Conservation (phyloP, 257 asterid species). For the Anisodus acutangulus region DNA sequence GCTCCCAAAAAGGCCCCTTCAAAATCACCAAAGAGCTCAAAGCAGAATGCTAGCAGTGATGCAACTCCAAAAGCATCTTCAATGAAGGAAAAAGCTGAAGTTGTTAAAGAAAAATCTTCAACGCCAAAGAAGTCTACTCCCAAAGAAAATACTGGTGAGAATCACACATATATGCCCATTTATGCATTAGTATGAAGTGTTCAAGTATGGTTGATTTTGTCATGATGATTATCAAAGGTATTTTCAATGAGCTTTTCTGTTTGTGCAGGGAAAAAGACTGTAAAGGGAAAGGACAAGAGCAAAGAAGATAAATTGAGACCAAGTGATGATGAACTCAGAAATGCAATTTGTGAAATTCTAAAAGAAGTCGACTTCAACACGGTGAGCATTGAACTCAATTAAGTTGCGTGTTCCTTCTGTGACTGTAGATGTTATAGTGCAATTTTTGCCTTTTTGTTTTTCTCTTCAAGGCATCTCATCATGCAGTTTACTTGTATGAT, state of each 20-base stretch:
- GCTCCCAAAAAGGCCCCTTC: conserved; percentile 59
- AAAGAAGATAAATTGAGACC: conserved; percentile 44
- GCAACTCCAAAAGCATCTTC: conserved; percentile 57
- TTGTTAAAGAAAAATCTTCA: conserved; percentile 54
- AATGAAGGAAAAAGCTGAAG: conserved; percentile 61
- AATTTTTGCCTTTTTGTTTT: background rate
- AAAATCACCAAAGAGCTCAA: conserved; percentile 55
- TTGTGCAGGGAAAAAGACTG: conserved; percentile 49
- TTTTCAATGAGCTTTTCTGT: background rate
- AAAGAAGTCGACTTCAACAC: conserved; percentile 53
- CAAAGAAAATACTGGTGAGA: conserved; percentile 67
- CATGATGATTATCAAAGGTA: background rate
- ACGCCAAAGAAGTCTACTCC: conserved; percentile 58
- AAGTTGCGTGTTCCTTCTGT: background rate
- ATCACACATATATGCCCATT: background rate
- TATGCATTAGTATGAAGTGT: background rate
- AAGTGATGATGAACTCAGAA: conserved; percentile 45
- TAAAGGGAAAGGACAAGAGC: conserved; percentile 47
- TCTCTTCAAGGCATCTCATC: background rate
- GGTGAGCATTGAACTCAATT: conserved; percentile 46
- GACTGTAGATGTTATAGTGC: background rate
- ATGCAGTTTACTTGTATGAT: background rate
- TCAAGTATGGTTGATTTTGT: background rate
- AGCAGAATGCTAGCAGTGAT: conserved; percentile 42
- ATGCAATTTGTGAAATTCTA: conserved; percentile 49